These are phyloP conservation scores for Rhizophagus clarus DNA, from an alignment of 192 early-diverging fungal genomes.

Conservation along the genomic window DNA sequence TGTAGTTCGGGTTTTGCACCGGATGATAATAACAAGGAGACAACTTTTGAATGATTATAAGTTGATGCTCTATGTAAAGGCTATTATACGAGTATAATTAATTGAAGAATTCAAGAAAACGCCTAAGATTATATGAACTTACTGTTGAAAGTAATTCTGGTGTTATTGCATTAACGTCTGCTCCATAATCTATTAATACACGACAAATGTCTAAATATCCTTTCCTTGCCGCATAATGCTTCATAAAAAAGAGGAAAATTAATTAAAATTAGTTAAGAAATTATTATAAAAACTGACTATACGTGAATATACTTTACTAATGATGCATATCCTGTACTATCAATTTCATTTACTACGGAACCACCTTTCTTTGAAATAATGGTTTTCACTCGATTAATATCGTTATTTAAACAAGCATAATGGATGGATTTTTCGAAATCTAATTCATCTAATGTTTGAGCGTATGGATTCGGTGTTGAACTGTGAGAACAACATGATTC, in stretches of 20 bases:
- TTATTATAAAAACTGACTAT: background rate
- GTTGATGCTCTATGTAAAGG: slow-evolving; percentile 15
- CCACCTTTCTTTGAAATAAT: slow-evolving; percentile 23
- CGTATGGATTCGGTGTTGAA: slow-evolving; percentile 3
- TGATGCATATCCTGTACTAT: slow-evolving; percentile 21
- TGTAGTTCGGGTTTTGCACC: slow-evolving; percentile 6
- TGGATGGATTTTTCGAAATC: slow-evolving; percentile 28
- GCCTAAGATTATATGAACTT: background rate
- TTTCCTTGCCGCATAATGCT: slow-evolving; percentile 26
- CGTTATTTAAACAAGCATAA: slow-evolving; percentile 16
- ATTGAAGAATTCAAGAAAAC: background rate
- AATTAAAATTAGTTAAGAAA: background rate
- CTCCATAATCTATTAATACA: slow-evolving; percentile 14
- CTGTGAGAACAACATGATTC: background rate
- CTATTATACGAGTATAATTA: background rate
- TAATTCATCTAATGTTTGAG: slow-evolving; percentile 17
- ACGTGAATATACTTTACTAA: background rate
- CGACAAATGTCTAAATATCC: slow-evolving; percentile 19
- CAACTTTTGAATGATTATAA: slow-evolving; percentile 3
- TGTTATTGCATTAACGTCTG: slow-evolving; percentile 9
- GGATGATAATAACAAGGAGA: background rate
- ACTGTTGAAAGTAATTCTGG: slow-evolving; percentile 28
- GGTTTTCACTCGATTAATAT: background rate
- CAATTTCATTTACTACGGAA: background rate
- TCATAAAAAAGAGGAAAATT: background rate